Evolutionary conservation across 768 basidiomycete species (phyloP).

Genomic region (Serendipita sp.): DNA sequence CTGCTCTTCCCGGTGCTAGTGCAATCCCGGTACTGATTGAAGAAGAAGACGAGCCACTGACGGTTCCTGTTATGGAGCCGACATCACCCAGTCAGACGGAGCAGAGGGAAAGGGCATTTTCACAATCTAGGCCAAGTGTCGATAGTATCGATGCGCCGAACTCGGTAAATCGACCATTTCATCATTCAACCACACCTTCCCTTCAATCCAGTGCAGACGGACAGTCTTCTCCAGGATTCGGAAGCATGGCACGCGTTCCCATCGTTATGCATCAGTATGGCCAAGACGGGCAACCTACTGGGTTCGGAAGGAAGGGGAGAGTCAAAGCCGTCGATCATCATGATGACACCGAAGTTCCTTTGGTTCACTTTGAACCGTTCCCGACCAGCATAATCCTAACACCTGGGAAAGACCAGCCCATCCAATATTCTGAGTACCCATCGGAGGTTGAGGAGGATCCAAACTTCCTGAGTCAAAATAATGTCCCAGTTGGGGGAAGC

Average conservation of each 20-base stretch:
- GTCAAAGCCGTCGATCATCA: not conserved
- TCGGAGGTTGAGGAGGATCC: not conserved
- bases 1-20: not conserved
- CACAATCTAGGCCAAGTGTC: not conserved
- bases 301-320: constrained; percentile 1
- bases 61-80: not conserved
- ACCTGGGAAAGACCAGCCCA: not conserved
- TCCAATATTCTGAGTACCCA: not conserved
- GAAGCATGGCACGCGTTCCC: not conserved
- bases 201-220: not conserved
- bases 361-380: constrained; percentile 5
- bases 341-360: not conserved
- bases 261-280: constrained; percentile 7
- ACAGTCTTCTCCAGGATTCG: not conserved
- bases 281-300: constrained; percentile 4
- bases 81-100: not conserved
- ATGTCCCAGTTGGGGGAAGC: not conserved
- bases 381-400: not conserved
- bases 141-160: not conserved
- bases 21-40: not conserved
- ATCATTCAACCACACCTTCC: not conserved
- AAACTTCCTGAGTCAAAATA: not conserved
- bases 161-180: not conserved
- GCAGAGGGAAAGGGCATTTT: not conserved
- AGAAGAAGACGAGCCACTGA: not conserved